phyloP scores from a whole-genome alignment of 192 early-diverging fungal species.

The Chytriomyces confervae region DNA sequence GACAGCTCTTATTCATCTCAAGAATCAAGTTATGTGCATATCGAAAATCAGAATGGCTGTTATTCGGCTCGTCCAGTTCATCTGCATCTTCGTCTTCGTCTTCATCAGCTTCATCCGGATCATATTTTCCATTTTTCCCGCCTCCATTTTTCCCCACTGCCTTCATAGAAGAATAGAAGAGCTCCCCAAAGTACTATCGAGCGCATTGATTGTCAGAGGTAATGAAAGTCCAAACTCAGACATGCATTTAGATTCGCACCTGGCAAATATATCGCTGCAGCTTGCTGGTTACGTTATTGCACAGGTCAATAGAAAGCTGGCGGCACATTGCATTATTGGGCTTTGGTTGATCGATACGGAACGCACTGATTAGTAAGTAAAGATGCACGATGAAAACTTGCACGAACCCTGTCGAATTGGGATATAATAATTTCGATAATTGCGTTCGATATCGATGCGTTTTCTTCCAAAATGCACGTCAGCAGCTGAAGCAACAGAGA shows the following conservation, averaged over 20 bases:
- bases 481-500: slow-evolving; percentile 81
- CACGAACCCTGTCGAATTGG: slow-evolving; percentile 69
- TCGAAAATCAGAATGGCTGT: slow-evolving; percentile 46
- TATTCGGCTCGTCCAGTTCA: slow-evolving; percentile 31
- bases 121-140: not conserved
- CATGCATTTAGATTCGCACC: slow-evolving; percentile 42
- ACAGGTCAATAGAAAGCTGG: slow-evolving; percentile 83
- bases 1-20: slow-evolving; percentile 77
- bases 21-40: slow-evolving; percentile 81
- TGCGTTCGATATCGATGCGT: slow-evolving; percentile 71
- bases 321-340: slow-evolving; percentile 65
- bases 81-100: slow-evolving; percentile 21
- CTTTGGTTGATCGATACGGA: not conserved
- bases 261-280: slow-evolving; percentile 93
- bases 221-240: slow-evolving; percentile 3
- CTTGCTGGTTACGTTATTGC: slow-evolving; percentile 71
- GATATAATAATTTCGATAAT: slow-evolving; percentile 83
- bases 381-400: not conserved
- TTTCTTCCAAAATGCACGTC: slow-evolving; percentile 82
- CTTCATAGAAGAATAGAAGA: slow-evolving; percentile 54
- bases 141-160: not conserved
- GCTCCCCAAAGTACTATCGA: slow-evolving; percentile 83
- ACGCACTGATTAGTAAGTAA: not conserved
- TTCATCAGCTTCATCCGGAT: slow-evolving; percentile 1
- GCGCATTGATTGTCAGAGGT: slow-evolving; percentile 23